These are phyloP conservation scores for Neofusicoccum sp. DNA, from an alignment of 2,329 filamentous ascomycete genomes.

Conservation along the genomic window DNA sequence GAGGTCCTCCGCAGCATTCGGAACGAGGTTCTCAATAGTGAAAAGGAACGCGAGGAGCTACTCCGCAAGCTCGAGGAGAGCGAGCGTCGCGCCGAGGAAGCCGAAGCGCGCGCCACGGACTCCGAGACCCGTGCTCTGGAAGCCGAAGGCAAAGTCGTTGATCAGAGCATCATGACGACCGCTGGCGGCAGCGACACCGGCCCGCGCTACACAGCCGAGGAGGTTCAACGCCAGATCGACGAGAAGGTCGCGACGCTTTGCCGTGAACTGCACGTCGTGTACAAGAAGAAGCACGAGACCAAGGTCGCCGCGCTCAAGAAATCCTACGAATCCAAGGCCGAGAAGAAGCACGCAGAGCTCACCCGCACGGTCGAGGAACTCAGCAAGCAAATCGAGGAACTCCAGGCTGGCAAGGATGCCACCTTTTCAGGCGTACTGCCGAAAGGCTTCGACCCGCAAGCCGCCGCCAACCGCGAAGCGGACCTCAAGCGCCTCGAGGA, in stretches of 20 bases:
- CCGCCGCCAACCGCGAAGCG: constrained; percentile 31
- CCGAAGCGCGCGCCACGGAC: constrained; percentile 74
- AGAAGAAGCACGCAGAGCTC: constrained; percentile 82
- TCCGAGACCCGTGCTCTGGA: constrained; percentile 54
- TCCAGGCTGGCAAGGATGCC: constrained; percentile 66
- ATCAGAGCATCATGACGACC: constrained; percentile 55
- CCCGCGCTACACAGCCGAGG: constrained; percentile 42
- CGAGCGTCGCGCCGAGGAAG: constrained; percentile 73
- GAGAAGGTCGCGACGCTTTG: constrained; percentile 76
- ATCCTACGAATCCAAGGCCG: constrained; percentile 81
- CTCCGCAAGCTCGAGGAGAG: constrained; percentile 73
- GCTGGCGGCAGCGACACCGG: constrained; percentile 44
- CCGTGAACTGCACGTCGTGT: constrained; percentile 87
- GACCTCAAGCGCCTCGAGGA: constrained; percentile 59
- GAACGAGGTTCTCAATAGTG: constrained; percentile 75
- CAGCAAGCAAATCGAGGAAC: constrained; percentile 71
- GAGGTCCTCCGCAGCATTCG: constrained; percentile 76
- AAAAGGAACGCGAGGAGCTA: constrained; percentile 80
- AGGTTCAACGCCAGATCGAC: constrained; percentile 71
- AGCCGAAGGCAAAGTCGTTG: constrained; percentile 70
- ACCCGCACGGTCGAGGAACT: constrained; percentile 72
- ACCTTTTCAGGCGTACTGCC: constrained; percentile 55
- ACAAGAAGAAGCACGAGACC: constrained; percentile 96
- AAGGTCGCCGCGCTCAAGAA: constrained; percentile 89
- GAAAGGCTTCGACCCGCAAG: neutral